A percentile compares a stretch with the other conserved stretches of the same genome.
Conservation (phyloP, 768 basidiomycete species). For the Pleurotus sapidus region DNA sequence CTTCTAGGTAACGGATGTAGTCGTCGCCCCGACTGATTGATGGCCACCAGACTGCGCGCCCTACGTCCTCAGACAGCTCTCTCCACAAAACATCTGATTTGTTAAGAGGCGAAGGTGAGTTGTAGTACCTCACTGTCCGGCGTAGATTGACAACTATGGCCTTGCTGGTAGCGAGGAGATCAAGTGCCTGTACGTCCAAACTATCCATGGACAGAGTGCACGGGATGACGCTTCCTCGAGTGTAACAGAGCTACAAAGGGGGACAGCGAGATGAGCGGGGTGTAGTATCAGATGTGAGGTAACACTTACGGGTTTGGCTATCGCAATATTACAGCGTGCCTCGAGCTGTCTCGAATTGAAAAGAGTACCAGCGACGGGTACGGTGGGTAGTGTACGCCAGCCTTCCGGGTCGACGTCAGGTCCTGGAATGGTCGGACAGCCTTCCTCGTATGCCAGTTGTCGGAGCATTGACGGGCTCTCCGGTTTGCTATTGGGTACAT, state of each 20-base stretch:
- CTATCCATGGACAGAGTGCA: constrained; percentile 27
- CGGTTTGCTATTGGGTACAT: constrained; percentile 44
- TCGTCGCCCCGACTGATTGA: constrained; percentile 26
- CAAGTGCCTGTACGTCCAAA: constrained; percentile 25
- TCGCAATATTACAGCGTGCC: constrained; percentile 38
- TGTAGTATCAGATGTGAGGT: too few relatives aligned
- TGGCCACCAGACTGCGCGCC: constrained; percentile 48
- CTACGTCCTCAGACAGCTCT: constrained; percentile 41
- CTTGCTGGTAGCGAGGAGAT: constrained; percentile 22
- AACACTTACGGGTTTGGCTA: constrained; percentile 43
- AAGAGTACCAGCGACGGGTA: constrained; percentile 37
- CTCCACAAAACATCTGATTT: constrained; percentile 39
- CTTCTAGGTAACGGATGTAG: constrained; percentile 41
- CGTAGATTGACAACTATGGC: constrained; percentile 21
- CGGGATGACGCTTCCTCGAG: constrained; percentile 37
- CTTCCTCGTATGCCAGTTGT: constrained; percentile 47
- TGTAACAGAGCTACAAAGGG: constrained; percentile 26
- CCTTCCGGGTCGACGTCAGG: constrained; percentile 50
- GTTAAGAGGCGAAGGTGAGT: constrained; percentile 26
- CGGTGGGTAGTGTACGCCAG: constrained; percentile 43
- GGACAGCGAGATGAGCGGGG: not conserved
- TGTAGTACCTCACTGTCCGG: constrained; percentile 26
- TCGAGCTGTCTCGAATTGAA: constrained; percentile 36
- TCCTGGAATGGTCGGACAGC: constrained; percentile 33
- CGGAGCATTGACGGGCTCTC: constrained; percentile 43